Evolutionary conservation across 768 basidiomycete species (phyloP).

Genomic region (Candolleomyces efflorescens): DNA sequence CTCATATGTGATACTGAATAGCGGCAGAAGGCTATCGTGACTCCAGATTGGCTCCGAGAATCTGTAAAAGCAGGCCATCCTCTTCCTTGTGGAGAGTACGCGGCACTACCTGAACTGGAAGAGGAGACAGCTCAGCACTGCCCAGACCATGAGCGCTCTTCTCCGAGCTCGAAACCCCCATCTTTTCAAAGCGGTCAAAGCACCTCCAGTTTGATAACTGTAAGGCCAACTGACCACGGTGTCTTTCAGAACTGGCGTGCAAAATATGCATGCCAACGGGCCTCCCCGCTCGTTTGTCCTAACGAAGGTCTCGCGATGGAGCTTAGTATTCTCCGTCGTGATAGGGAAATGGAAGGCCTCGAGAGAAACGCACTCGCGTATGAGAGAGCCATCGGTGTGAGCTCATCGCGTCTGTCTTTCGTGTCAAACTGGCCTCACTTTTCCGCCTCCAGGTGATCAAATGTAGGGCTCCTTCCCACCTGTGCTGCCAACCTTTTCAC

Average conservation of each 20-base stretch:
- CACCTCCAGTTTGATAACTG: not conserved
- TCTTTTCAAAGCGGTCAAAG: too few species aligned
- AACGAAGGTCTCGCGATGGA: constrained; percentile 63
- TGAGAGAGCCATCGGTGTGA: constrained; percentile 64
- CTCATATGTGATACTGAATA: constrained; percentile 22
- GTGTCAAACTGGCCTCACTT: not conserved
- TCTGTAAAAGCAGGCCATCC: constrained; percentile 41
- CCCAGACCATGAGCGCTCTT: constrained; percentile 28
- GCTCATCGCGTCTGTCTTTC: constrained; percentile 17
- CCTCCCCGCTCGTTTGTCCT: constrained; percentile 61
- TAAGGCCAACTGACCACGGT: constrained; percentile 17
- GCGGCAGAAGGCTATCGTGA: constrained; percentile 66
- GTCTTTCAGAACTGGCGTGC: constrained; percentile 32
- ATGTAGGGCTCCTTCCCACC: constrained; percentile 15
- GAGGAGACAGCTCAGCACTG: constrained; percentile 43
- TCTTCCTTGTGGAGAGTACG: constrained; percentile 52
- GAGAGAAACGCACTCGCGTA: constrained; percentile 68
- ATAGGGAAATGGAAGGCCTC: constrained; percentile 64
- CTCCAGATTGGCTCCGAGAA: constrained; percentile 65
- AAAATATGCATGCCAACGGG: constrained; percentile 56
- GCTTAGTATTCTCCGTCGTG: constrained; percentile 52
- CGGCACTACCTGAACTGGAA: constrained; percentile 49
- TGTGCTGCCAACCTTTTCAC: constrained; percentile 1
- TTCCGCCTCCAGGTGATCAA: constrained; percentile 22
- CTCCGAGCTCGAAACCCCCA: too few species aligned